Evolutionary conservation across 1,284 basidiomycete species (phyloP).

Genomic region (Trichosporon coremiiforme): DNA sequence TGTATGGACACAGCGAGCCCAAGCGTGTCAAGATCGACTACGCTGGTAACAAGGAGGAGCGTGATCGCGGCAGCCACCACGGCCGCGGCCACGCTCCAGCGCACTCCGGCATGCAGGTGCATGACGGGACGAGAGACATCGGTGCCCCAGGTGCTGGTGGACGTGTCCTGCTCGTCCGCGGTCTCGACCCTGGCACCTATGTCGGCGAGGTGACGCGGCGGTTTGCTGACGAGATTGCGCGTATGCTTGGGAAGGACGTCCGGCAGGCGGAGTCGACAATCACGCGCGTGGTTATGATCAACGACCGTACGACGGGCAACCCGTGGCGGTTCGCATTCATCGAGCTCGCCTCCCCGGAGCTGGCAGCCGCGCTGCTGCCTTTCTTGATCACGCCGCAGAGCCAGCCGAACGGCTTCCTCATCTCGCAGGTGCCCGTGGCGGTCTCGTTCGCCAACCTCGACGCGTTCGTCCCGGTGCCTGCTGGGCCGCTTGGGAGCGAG

Average conservation of each 20-base stretch:
- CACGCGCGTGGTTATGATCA: constrained; percentile 79
- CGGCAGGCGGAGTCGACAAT: constrained; percentile 76
- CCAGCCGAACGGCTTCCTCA: constrained; percentile 84
- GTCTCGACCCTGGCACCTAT: constrained; percentile 80
- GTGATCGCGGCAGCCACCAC: neutral
- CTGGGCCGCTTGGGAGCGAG: constrained; percentile 52
- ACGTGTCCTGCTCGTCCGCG: constrained; percentile 76
- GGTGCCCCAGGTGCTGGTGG: constrained; percentile 56
- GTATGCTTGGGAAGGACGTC: constrained; percentile 63
- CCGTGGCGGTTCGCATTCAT: constrained; percentile 92
- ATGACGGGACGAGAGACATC: constrained; percentile 92
- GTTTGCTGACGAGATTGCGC: constrained; percentile 69
- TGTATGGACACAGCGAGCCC: constrained; percentile 52
- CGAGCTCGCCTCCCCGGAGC: constrained; percentile 80
- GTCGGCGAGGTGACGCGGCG: constrained; percentile 57
- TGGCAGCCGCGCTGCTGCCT: constrained; percentile 67
- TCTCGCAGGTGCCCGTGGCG: constrained; percentile 79
- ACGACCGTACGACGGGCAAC: constrained; percentile 76
- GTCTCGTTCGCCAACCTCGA: constrained; percentile 83
- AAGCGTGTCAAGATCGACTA: constrained; percentile 87
- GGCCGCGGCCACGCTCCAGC: constrained; percentile 60
- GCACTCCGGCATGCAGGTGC: constrained; percentile 54
- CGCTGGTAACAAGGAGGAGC: constrained; percentile 57
- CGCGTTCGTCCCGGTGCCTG: constrained; percentile 76
- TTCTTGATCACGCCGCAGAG: constrained; percentile 76